Evolutionary conservation across 176 grass and related monocot genomes (phyloP).

Genomic region (maize (Zea mays)): DNA sequence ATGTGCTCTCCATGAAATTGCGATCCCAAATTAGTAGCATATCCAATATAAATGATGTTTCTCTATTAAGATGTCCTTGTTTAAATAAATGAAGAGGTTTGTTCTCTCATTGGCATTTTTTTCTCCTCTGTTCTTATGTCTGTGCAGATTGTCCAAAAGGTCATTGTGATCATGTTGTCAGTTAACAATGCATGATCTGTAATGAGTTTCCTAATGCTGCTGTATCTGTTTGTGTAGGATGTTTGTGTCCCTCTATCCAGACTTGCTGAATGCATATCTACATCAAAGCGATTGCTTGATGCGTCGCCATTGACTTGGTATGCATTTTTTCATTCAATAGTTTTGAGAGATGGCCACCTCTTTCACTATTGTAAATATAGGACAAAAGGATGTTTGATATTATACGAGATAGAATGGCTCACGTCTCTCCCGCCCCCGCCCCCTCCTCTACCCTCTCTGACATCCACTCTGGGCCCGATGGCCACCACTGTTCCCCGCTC

Average conservation of each 20-base stretch:
- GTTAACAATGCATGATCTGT: slow-evolving; percentile 26
- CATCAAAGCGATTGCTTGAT: slow-evolving; percentile 82
- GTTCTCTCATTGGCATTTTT: not conserved
- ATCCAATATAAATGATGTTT: not conserved
- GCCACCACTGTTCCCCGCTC: no score
- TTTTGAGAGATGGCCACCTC: not conserved
- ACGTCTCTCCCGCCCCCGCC: no score
- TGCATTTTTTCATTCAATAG: slow-evolving; percentile 33
- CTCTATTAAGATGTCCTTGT: slow-evolving; percentile 1
- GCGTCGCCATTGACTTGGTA: slow-evolving; percentile 89
- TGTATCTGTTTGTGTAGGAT: slow-evolving; percentile 54
- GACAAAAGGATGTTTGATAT: not conserved
- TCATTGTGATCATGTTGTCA: slow-evolving; percentile 20
- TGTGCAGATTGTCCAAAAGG: slow-evolving; percentile 15
- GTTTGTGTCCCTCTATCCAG: slow-evolving; percentile 94
- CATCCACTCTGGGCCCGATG: no score
- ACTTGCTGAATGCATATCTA: slow-evolving; percentile 94
- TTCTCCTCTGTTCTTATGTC: not conserved
- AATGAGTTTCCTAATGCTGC: slow-evolving; percentile 22
- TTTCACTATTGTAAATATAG: slow-evolving; percentile 7
- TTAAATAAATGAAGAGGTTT: slow-evolving; percentile 4
- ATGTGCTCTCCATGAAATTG: slow-evolving; percentile 23
- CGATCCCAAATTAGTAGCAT: slow-evolving; percentile 16
- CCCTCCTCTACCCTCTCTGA: no score
- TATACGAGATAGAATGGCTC: not conserved